These are phyloP conservation scores for Trametopsis cervina DNA, from an alignment of 768 basidiomycete species.

Conservation along the genomic window DNA sequence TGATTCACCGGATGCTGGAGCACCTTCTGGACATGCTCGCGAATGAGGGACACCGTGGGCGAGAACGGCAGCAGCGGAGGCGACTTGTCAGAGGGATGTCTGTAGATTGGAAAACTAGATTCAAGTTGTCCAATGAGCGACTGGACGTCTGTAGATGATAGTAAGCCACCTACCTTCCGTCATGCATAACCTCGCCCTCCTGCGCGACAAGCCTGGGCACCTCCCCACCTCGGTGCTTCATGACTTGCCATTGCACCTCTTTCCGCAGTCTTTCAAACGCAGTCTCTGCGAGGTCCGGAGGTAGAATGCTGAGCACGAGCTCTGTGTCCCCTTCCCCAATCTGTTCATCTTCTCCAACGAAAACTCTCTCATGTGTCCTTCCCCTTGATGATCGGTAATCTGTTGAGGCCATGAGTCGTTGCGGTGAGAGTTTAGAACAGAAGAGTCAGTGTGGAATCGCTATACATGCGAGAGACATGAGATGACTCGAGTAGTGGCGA, in stretches of 20 bases:
- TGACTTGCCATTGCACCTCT: constrained; percentile 68
- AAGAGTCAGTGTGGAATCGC: no score
- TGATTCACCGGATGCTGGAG: constrained; percentile 70
- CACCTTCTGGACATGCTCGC: constrained; percentile 50
- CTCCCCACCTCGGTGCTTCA: constrained; percentile 76
- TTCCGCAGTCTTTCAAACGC: constrained; percentile 52
- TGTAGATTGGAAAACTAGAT: constrained; percentile 66
- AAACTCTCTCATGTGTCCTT: neutral
- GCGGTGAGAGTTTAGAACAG: neutral
- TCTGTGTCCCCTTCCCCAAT: constrained; percentile 67
- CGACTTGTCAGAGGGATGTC: constrained; percentile 76
- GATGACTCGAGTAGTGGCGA: no score
- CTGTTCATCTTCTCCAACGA: constrained; percentile 20
- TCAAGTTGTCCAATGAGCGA: constrained; percentile 16
- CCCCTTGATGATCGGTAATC: neutral
- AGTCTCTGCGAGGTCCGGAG: constrained; percentile 42
- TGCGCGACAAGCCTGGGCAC: constrained; percentile 62
- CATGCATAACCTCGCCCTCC: constrained; percentile 44
- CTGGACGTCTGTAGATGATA: constrained; percentile 14
- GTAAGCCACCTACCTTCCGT: constrained; percentile 36
- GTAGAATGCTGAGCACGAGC: constrained; percentile 52
- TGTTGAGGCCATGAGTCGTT: neutral
- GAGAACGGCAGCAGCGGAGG: constrained; percentile 64
- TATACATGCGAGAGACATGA: no score
- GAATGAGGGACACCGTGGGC: constrained; percentile 60